Conservation (phyloP, 345 rosid species). For the Eucalyptus coolabah region DNA sequence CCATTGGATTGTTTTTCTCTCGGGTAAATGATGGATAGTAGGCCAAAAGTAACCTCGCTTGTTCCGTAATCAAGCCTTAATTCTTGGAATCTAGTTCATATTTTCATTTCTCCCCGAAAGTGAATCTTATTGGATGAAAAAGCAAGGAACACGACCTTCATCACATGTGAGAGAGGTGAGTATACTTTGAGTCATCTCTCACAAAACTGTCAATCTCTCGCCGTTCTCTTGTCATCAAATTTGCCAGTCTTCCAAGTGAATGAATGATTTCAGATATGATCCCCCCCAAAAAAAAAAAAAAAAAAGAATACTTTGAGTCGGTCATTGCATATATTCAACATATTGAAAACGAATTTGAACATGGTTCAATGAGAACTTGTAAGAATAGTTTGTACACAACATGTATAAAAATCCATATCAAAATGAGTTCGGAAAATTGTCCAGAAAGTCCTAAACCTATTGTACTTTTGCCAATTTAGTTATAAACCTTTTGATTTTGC, state of each 20-base stretch:
- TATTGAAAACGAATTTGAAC: not conserved
- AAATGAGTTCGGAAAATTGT: not conserved
- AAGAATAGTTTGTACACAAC: not conserved
- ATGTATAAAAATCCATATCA: too few relatives aligned
- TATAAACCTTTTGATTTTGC: accelerated
- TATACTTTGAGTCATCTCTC: not conserved
- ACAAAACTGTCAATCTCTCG: not conserved
- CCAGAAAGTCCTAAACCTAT: too few relatives aligned
- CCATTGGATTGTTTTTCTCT: not conserved
- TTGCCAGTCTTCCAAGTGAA: not conserved
- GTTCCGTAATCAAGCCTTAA: not conserved
- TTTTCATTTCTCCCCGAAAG: not conserved
- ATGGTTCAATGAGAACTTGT: not conserved
- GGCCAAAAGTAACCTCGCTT: not conserved
- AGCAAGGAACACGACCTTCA: not conserved
- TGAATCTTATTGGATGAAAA: not conserved
- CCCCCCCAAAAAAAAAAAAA: too few relatives aligned
- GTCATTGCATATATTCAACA: not conserved
- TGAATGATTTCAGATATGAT: not conserved
- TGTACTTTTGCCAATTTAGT: too few relatives aligned
- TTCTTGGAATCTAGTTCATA: not conserved
- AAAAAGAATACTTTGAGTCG: not conserved
- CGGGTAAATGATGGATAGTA: not conserved
- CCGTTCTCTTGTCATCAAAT: not conserved
- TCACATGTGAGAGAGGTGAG: not conserved